Conservation (phyloP, 805 yeast genomes). For the Barnettozyma populi region DNA sequence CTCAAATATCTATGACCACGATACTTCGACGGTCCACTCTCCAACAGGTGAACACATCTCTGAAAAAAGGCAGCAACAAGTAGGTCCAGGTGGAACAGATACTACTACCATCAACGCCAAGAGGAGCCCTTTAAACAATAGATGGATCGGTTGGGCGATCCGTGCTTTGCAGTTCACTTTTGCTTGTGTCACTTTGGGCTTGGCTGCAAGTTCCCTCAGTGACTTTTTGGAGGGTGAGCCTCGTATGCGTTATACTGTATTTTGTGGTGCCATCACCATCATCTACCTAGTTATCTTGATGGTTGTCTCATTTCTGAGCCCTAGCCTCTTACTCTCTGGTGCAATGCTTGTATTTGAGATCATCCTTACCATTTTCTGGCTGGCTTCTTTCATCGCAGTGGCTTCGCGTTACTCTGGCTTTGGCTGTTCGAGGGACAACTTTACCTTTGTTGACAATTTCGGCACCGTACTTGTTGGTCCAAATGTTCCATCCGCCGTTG, state of each 20-base stretch:
- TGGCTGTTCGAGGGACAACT: slow-evolving; percentile 20
- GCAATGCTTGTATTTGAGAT: slow-evolving; percentile 24
- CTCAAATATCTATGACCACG: slow-evolving; percentile 12
- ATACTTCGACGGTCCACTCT: slow-evolving; percentile 21
- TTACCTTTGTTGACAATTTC: slow-evolving; percentile 10
- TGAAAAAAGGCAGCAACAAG: slow-evolving; percentile 12
- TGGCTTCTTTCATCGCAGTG: slow-evolving; percentile 30
- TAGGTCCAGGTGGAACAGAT: not conserved
- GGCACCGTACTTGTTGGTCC: slow-evolving; percentile 8
- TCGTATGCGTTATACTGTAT: slow-evolving; percentile 28
- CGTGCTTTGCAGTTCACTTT: slow-evolving; percentile 24
- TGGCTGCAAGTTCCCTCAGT: slow-evolving; percentile 24
- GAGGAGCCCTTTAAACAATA: not conserved
- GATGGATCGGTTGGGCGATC: slow-evolving; percentile 10
- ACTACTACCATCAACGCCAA: not conserved
- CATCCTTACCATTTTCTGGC: slow-evolving; percentile 27
- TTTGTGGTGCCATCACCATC: slow-evolving; percentile 27
- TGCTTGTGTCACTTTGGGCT: slow-evolving; percentile 26
- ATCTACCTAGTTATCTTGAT: slow-evolving; percentile 25
- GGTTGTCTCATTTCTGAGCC: slow-evolving; percentile 16
- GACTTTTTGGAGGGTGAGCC: slow-evolving; percentile 23
- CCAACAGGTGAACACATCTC: slow-evolving; percentile 15
- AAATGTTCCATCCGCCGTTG: slow-evolving; percentile 11
- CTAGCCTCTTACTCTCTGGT: slow-evolving; percentile 24
- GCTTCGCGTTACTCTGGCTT: slow-evolving; percentile 27